Evolutionary conservation across 176 grass and related monocot species (phyloP), one percentile per base, ranked within the genome.

Genomic region (barley (Hordeum vulgare)): DNA sequence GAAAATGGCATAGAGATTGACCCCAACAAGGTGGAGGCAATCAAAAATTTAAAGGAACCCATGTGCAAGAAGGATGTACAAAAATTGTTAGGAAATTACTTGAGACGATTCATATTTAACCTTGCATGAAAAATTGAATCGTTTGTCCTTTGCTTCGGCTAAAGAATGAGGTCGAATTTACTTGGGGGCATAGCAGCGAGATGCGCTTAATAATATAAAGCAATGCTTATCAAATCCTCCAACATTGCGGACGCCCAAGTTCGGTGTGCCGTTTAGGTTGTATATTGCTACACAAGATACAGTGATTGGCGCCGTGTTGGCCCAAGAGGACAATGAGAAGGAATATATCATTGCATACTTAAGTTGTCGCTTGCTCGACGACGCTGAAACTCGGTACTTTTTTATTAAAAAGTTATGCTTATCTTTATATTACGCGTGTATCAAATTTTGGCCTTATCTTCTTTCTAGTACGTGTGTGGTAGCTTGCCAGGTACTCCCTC

Each of bases 21-120:
- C 28, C 47, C 79, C 18, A 58, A 4, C 9, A 81, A 62, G 3
- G 13, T 70, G 3, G 65, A 81, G 7, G 13, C 66, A 7, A 71
- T 71, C 1, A 58, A 0, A 21, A 81, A 81, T 0, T 36, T 70
- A 0, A 8, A 28, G n/a, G 58, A 27, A 3, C 76, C 76, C 0
- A 63, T n/a, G 4, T 31, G 60, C 11, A 65, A 65, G 45, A 64
- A 23, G 6, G 60, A 79, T 5, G 34, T 78, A 1, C 58, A 78
- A 17, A 81, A 66, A 9, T 9, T 81, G 8, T 17, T 75, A 14
- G 56, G 40, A 0, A 82, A 82, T 42, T 82, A 82, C n/a, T 82
- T 82, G 34, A 82, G 49, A 59, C 33, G 51, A 29, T 60, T 82
- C 66, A 82, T 82, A 71, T 71, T 49, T 41, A 82, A 35, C 4